Conservation (phyloP, 2,329 filamentous ascomycete species). For the Verticillium dahliae region DNA sequence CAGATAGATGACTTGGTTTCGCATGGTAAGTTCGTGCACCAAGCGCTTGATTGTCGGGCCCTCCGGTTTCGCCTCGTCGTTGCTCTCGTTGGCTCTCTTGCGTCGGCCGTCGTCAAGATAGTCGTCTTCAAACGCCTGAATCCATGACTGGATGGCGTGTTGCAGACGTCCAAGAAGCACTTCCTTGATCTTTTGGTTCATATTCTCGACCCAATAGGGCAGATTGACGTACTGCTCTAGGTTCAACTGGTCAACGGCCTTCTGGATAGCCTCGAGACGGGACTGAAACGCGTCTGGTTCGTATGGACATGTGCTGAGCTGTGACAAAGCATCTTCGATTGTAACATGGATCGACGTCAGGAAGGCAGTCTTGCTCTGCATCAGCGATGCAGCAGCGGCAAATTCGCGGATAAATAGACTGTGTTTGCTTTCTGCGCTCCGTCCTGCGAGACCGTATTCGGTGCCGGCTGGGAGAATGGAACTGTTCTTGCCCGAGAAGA, state of each 20-base stretch:
- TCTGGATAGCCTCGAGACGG: constrained; percentile 79
- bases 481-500: constrained; percentile 46
- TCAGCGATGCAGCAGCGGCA: constrained; percentile 74
- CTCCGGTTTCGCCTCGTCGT: constrained; percentile 40
- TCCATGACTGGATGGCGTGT: constrained; percentile 80
- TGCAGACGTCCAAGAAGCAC: constrained; percentile 78
- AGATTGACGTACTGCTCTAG: constrained; percentile 94
- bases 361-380: constrained; percentile 81
- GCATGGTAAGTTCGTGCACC: constrained; percentile 92
- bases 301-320: constrained; percentile 81
- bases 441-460: constrained; percentile 34
- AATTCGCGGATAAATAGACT: constrained; percentile 96
- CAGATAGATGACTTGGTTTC: constrained; percentile 94
- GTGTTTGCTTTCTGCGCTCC: constrained; percentile 78
- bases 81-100: constrained; percentile 36
- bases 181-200: constrained; percentile 79
- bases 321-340: constrained; percentile 72
- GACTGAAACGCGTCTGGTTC: constrained; percentile 71
- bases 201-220: constrained; percentile 77
- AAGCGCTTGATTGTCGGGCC: constrained; percentile 64
- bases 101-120: constrained; percentile 45
- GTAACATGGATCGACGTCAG: constrained; percentile 74
- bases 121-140: constrained; percentile 70
- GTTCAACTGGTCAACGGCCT: constrained; percentile 91
- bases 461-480: constrained; percentile 25